A percentile compares a stretch with the other conserved stretches of the same genome.
Conservation (phyloP, 139 green algal species). For the Chlamydomonas urium region DNA sequence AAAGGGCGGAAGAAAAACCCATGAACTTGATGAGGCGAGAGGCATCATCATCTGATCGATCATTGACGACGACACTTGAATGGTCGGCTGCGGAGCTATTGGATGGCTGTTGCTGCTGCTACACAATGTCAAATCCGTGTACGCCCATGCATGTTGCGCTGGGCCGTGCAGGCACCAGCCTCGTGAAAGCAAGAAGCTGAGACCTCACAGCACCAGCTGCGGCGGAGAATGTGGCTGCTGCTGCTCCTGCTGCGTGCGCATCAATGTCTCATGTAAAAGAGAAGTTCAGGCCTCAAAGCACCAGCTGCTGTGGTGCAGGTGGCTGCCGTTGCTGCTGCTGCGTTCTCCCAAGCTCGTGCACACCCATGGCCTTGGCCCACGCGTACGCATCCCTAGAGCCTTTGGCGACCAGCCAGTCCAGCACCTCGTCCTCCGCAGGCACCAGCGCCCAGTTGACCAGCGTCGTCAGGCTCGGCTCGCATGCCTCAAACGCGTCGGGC, state of each 20-base stretch:
- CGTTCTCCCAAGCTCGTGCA: no score
- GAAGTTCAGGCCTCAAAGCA: neutral
- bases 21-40: no score
- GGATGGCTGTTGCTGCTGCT: no score
- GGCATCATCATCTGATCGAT: no score
- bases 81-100: no score
- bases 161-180: no score
- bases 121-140: no score
- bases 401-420: constrained; percentile 8
- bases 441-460: constrained; percentile 6
- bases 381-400: neutral
- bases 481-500: constrained; percentile 1
- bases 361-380: constrained; percentile 6
- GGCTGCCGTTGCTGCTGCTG: neutral
- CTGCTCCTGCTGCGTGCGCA: no score
- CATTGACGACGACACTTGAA: no score
- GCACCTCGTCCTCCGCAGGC: neutral
- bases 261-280: neutral
- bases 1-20: no score
- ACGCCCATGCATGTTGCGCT: no score
- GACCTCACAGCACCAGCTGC: neutral
- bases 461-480: neutral
- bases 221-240: no score
- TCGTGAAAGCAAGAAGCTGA: neutral
- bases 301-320: neutral